A percentile compares a stretch with the other conserved stretches of the same genome.
Evolutionary conservation across 2,329 filamentous ascomycete genomes (phyloP).

Genomic region (Geosmithia morbida): DNA sequence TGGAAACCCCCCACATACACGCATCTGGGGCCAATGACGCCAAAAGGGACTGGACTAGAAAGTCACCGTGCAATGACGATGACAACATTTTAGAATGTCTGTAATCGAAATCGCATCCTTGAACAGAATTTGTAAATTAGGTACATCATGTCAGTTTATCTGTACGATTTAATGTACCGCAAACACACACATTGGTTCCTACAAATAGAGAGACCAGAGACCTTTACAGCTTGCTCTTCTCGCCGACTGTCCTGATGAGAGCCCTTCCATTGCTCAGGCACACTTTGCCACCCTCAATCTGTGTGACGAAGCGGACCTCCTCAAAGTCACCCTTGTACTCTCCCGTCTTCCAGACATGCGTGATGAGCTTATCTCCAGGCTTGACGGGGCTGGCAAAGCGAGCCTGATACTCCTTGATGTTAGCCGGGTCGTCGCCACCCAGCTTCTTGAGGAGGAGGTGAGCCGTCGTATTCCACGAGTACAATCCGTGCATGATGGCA

Average conservation of each 20-base stretch:
- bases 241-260: slow-evolving; percentile 50
- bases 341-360: slow-evolving; percentile 69
- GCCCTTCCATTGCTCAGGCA: slow-evolving; percentile 79
- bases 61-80: too few relatives aligned
- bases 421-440: slow-evolving; percentile 63
- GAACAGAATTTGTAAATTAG: too few relatives aligned
- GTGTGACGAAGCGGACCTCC: slow-evolving; percentile 68
- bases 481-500: slow-evolving; percentile 78
- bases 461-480: slow-evolving; percentile 68
- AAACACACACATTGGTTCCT: not conserved
- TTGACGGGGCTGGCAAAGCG: slow-evolving; percentile 75
- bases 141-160: not conserved
- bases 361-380: slow-evolving; percentile 70
- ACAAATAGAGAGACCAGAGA: too few relatives aligned
- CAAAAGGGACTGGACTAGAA: not conserved
- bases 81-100: too few relatives aligned
- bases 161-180: not conserved
- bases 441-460: slow-evolving; percentile 61
- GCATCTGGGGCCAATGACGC: not conserved
- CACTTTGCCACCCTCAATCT: slow-evolving; percentile 68
- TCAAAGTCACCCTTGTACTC: slow-evolving; percentile 52
- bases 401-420: slow-evolving; percentile 79
- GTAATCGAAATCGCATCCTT: not conserved
- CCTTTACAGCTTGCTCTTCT: slow-evolving; percentile 47
- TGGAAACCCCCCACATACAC: not conserved